Evolutionary conservation across 2,329 filamentous ascomycete genomes (phyloP), one percentile per base, ranked within the genome.

Genomic region (Periconia sp.): DNA sequence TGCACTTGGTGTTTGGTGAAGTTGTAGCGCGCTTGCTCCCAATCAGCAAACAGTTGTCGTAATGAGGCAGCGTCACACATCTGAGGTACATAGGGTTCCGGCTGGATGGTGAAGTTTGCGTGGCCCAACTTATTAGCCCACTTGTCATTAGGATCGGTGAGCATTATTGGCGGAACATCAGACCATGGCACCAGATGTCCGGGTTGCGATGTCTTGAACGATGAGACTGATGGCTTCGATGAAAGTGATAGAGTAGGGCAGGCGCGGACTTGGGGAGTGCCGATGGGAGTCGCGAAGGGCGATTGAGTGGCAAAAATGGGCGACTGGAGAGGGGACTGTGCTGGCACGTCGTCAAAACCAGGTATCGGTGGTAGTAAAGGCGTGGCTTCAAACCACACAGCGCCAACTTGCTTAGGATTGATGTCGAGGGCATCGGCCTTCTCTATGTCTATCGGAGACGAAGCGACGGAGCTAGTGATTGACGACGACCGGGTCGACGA

Each of bases 81-180:
- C 12, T 84, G 79, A 0, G 89, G 86, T 7, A 82, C 70, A 62
- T 96, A 96, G 0, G 92, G 92, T 65, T 86, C 82, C 0, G 92
- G 92, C 16, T 82, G 75, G 56, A 97, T 95, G 58, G 83, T 92
- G 67, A 95, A 96, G 73, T 97, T 96, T 52, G 92, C 92, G 66
- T 97, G 92, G 19, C 92, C 92, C 11, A 97, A 82, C 43, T 84
- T 84, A 61, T 87, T 83, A 1, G 89, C 87, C 92, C 92, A 96
- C 54, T 86, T 84, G 65, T 95, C 90, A 36, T 85, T 78, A 5
- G 85, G 83, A 61, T 95, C 89, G 23, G 68, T 64, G n/a, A 83
- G 74, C 40, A 85, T 74, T 50, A 91, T 83, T 4, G 82, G 79
- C 4, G 85, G 82, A 12, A 87, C 81, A 18, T 84, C 81, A 3